A percentile compares a stretch with the other conserved stretches of the same genome.
Evolutionary conservation across 75 land plant species (phyloP).

Genomic region (Azolla pinnata): DNA sequence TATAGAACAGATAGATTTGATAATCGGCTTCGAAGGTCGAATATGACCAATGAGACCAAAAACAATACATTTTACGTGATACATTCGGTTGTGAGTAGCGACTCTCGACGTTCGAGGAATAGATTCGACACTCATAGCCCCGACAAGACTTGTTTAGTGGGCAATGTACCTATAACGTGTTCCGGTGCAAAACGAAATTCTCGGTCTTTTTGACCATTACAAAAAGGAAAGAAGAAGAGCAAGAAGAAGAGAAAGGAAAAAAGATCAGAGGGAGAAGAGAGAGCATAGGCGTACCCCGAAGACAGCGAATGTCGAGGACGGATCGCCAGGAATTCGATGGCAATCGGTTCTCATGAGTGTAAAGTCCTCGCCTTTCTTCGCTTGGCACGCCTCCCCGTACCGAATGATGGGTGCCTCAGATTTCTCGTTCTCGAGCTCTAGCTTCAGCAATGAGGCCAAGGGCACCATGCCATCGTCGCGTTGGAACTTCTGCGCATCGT

Average conservation of each 20-base stretch:
- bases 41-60: too few species aligned
- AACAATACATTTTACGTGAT: too few species aligned
- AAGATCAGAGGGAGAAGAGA: neutral
- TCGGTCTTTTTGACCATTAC: too few species aligned
- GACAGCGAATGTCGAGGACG: constrained; percentile 64
- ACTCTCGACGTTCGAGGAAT: too few species aligned
- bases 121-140: too few species aligned
- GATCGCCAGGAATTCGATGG: constrained; percentile 66
- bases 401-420: constrained; percentile 60
- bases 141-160: too few species aligned
- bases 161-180: too few species aligned
- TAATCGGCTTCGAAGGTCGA: too few species aligned
- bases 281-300: constrained; percentile 51
- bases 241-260: neutral
- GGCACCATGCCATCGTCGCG: constrained; percentile 36
- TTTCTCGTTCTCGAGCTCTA: constrained; percentile 62
- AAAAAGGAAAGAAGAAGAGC: neutral
- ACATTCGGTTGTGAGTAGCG: too few species aligned
- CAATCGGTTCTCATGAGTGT: constrained; percentile 71
- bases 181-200: too few species aligned
- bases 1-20: too few species aligned
- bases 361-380: constrained; percentile 95
- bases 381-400: constrained; percentile 69
- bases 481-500: too few species aligned
- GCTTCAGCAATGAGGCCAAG: constrained; percentile 59